A percentile compares a stretch with the other conserved stretches of the same genome.
Evolutionary conservation across 129 eudicot species (phyloP).

Genomic region (Lactuca saligna): DNA sequence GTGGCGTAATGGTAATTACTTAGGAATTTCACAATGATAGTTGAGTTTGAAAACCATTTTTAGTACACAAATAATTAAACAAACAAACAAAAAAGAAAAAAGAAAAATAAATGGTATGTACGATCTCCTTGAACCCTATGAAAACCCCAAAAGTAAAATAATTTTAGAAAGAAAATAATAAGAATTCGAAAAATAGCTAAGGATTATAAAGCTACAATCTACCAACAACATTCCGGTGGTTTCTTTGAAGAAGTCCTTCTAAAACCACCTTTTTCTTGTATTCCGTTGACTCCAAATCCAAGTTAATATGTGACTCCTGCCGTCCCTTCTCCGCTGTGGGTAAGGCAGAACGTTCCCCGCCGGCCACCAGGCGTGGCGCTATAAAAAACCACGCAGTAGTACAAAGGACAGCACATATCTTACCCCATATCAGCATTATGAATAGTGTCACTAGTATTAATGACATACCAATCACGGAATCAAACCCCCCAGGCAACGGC

Average conservation of each 20-base stretch:
- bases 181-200: not conserved
- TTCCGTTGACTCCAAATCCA: constrained; percentile 35
- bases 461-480: constrained; percentile 49
- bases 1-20: no score
- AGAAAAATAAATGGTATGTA: constrained; percentile 9
- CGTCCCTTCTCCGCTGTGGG: constrained; percentile 5
- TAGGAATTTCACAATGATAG: no score
- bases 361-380: constrained; percentile 31
- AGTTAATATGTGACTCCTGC: not conserved
- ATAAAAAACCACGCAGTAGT: constrained; percentile 63
- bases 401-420: constrained; percentile 61
- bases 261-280: constrained; percentile 57
- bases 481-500: constrained; percentile 21
- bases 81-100: not conserved
- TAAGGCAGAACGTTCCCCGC: not conserved
- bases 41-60: not conserved
- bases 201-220: constrained; percentile 16
- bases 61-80: constrained; percentile 17
- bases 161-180: not conserved
- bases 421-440: constrained; percentile 63
- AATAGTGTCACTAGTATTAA: constrained; percentile 42
- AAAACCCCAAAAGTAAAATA: constrained; percentile 11
- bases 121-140: constrained; percentile 1
- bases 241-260: constrained; percentile 57
- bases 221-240: constrained; percentile 34